Base-by-base conservation (phyloP, 208 protist species). In the Crithidia bombi region DNA sequence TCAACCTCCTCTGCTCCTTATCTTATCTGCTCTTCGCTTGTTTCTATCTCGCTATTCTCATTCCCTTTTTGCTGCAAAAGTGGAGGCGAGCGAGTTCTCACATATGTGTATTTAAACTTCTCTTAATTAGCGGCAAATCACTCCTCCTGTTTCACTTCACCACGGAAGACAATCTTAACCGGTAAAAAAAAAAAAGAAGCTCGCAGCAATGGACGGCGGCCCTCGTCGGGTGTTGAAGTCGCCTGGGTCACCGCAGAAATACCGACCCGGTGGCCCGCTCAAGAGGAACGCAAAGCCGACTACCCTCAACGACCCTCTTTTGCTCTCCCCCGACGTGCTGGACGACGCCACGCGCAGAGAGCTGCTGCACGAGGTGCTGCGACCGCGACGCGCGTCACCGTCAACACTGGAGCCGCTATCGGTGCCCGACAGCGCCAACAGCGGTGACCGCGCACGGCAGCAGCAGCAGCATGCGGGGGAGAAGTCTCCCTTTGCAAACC, bases 311-410 rank as follows among this genome's bases (percentile, higher is more conserved):
- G 75, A 67, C 35, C 75, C 49, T 21, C 82, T 62, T 39, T 78
- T 96, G 36, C 79, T 96, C 19, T 78, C 85, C 17, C 85, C 87
- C 4, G 83, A 96, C 41, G 85, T 89, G 4, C 82, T 96, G 21
- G 91, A 96, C 68, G 89, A 92, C 33, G 89, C 93, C 5, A 93
- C 89, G 30, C 82, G 91, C 1, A 61, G 71, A 14, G 74, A 88
- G 66, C 81, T 96, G 36, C 58, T 96, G 50, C 65, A 86, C 6
- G 73, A 93, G 11, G 81, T 91, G 14, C 73, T 88, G 71, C 55
- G 75, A 2, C 67, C 76, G 28, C 51, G 65, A 0, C 69, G 55
- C 10, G 55, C 47, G 36, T 64, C 70, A 5, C 70, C 65, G 25
- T 49, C 67, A 15, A 14, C 33, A 17, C 2, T 46, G 23, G 54